Conservation (phyloP, 345 rosid species). For the Populus simonii region DNA sequence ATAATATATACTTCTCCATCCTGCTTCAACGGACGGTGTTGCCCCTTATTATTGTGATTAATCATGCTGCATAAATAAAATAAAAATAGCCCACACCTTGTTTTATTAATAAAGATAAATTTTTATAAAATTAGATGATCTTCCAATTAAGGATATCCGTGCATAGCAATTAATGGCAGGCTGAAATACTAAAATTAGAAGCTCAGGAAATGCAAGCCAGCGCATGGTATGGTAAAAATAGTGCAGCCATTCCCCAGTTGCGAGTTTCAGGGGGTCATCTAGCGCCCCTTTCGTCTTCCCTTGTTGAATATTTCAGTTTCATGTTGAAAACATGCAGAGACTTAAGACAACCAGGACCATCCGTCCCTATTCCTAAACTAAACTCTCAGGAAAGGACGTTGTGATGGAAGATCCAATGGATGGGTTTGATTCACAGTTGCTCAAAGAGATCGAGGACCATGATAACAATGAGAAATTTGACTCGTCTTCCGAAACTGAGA, state of each 20-base stretch:
- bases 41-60: too few relatives aligned
- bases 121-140: too few relatives aligned
- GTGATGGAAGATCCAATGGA: conserved; percentile 14
- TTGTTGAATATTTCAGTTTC: conserved; percentile 13
- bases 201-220: neutral
- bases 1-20: too few relatives aligned
- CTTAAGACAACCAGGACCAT: neutral
- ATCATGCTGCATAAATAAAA: too few relatives aligned
- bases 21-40: too few relatives aligned
- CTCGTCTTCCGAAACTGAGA: conserved; percentile 32
- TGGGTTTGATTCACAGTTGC: conserved; percentile 8
- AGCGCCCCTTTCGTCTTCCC: neutral
- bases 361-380: neutral
- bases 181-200: neutral
- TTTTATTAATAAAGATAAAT: too few relatives aligned
- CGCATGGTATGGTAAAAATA: neutral
- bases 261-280: neutral
- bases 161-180: too few relatives aligned
- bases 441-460: conserved; percentile 13
- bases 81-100: too few relatives aligned
- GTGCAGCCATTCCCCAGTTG: neutral
- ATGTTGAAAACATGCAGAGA: neutral
- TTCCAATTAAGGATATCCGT: too few relatives aligned
- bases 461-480: neutral
- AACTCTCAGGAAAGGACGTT: neutral